A percentile compares a stretch with the other conserved stretches of the same genome.
phyloP scores from a whole-genome alignment of 306 rosid genomes.

The Echinosophora koreensis region DNA sequence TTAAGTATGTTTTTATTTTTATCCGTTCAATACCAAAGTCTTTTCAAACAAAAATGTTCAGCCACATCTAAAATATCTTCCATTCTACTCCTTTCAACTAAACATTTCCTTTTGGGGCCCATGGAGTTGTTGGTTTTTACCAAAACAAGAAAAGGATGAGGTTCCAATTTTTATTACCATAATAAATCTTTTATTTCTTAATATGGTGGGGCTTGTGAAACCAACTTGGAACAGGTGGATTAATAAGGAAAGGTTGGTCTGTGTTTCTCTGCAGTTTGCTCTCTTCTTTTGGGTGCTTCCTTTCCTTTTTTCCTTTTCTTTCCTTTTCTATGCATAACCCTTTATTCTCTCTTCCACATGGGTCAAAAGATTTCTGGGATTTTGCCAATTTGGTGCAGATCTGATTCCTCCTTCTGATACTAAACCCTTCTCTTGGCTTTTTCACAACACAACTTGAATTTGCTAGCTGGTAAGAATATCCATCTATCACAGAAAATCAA shows the following conservation, averaged over 20 bases:
- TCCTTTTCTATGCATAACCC: constrained; percentile 32
- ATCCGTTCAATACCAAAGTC: no score
- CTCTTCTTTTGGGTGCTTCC: constrained; percentile 44
- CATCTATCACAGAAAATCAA: neutral
- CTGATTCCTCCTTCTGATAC: neutral
- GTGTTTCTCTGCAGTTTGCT: constrained; percentile 19
- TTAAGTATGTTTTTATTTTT: no score
- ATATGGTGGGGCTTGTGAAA: constrained; percentile 43
- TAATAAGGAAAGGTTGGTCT: constrained; percentile 48
- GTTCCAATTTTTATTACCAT: constrained; percentile 39
- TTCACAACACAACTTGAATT: constrained; percentile 2
- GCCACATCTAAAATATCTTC: neutral
- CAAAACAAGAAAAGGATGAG: constrained; percentile 63
- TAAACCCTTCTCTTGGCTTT: constrained; percentile 10
- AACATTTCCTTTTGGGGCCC: constrained; percentile 11
- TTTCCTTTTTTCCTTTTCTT: constrained; percentile 21
- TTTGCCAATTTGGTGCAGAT: constrained; percentile 48
- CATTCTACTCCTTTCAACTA: neutral
- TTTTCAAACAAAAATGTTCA: no score
- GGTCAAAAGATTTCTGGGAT: constrained; percentile 45
- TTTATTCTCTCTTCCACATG: constrained; percentile 17
- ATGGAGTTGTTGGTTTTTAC: constrained; percentile 47
- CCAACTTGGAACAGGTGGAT: constrained; percentile 44
- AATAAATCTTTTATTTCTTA: constrained; percentile 45
- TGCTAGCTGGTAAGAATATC: constrained; percentile 35